These are phyloP conservation scores for Pachysandra terminalis DNA, from an alignment of 164 flowering plant species.

Conservation along the genomic window DNA sequence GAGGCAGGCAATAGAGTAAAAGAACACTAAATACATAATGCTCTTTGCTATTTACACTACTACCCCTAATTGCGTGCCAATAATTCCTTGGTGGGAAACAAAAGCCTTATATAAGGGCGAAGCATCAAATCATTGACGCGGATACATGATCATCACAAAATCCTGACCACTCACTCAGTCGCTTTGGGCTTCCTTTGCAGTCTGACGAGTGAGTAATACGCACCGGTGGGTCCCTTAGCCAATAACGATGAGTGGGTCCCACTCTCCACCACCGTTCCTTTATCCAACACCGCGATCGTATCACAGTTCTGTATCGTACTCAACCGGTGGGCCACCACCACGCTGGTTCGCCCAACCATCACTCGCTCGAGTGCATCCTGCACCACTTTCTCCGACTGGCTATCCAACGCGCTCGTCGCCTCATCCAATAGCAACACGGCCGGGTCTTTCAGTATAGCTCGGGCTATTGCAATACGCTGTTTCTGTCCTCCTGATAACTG, in stretches of 20 bases:
- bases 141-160: too few species aligned
- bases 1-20: too few species aligned
- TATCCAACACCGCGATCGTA: conserved; percentile 37
- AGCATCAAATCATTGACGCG: too few species aligned
- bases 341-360: conserved; percentile 39
- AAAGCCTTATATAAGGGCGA: too few species aligned
- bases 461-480: conserved; percentile 45
- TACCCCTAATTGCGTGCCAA: too few species aligned
- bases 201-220: conserved; percentile 34
- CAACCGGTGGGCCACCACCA: conserved; percentile 48
- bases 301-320: conserved; percentile 41
- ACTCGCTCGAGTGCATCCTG: conserved; percentile 43
- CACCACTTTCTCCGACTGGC: conserved; percentile 39
- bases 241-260: conserved; percentile 37
- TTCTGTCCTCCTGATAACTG: conserved; percentile 50
- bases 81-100: too few species aligned
- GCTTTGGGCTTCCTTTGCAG: conserved; percentile 13
- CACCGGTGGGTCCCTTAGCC: conserved; percentile 33
- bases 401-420: conserved; percentile 45
- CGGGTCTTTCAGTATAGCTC: conserved; percentile 39
- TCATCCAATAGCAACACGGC: conserved; percentile 34
- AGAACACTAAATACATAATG: too few species aligned
- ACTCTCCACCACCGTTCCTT: conserved; percentile 42
- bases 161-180: too few species aligned
- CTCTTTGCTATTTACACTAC: too few species aligned